Conservation (phyloP, 371 early-diverging fungal species). For the Chytridiales sp. region DNA sequence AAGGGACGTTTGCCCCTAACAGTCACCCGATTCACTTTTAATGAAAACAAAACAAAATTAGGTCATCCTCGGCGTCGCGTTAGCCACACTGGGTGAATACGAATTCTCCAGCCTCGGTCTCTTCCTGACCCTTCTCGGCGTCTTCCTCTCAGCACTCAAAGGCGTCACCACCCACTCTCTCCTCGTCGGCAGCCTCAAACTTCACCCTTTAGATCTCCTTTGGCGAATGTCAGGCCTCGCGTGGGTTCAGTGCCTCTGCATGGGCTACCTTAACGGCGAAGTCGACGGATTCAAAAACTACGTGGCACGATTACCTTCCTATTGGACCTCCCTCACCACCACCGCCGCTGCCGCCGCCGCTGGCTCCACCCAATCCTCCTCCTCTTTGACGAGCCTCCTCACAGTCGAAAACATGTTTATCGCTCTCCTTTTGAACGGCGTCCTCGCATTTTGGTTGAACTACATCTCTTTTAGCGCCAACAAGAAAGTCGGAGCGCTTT, state of each 20-base stretch:
- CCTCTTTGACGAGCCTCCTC: background rate
- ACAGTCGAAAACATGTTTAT: slow-evolving; percentile 9
- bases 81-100: slow-evolving; percentile 83
- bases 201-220: slow-evolving; percentile 79
- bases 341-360: background rate
- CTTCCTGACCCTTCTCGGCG: slow-evolving; percentile 77
- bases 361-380: background rate
- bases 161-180: slow-evolving; percentile 83
- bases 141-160: slow-evolving; percentile 76
- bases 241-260: slow-evolving; percentile 68
- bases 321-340: background rate
- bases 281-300: slow-evolving; percentile 39
- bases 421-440: slow-evolving; percentile 70
- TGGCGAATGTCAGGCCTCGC: slow-evolving; percentile 81
- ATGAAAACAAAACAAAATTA: slow-evolving; percentile 14
- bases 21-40: background rate
- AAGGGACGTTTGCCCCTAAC: background rate
- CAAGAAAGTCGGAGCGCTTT: slow-evolving; percentile 78
- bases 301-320: background rate
- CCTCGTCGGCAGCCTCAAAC: slow-evolving; percentile 70
- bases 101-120: slow-evolving; percentile 69
- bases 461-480: slow-evolving; percentile 81
- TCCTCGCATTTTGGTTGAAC: slow-evolving; percentile 82
- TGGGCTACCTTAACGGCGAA: slow-evolving; percentile 72
- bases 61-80: slow-evolving; percentile 78